Base-by-base conservation (phyloP, 306 rosid species). In the Vicia faba region DNA sequence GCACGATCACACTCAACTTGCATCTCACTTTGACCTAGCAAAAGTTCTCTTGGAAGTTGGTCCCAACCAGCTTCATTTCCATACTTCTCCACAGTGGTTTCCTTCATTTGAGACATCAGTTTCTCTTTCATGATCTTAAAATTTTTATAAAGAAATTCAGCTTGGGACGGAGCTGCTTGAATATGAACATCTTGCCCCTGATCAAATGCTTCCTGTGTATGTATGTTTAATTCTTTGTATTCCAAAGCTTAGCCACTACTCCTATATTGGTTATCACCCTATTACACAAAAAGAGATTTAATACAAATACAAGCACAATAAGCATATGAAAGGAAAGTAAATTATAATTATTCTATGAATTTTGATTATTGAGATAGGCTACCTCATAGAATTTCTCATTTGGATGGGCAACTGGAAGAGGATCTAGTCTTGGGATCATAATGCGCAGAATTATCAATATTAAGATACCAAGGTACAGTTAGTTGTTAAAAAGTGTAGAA, bases 161-260 rank as follows among this genome's bases (percentile, higher is more conserved):
- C 75, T 60, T 87, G 85, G 19, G 89, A 87, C 11, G 87, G 92
- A 78, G 87, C 89, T 43, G 84, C 84, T 64, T 82, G 93, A 83
- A 79, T 70, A 72, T 82, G 89, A 43, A 87, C 79, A 69, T 87
- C 87, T 78, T 86, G 87, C 18, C 89, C 75, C 40, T 71, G 60
- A 5, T 71, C 75, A 60, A 60, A 71, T 33, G 61, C 68, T 60
- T 71, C 68, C 41, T 29, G 36, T 46, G 75, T 68, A 60, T 60
- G 50, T 50, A 35, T 71, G 40, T 71, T 71, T 15, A 71, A 19
- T 10, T 71, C 75, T 68, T 60, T 60, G 60, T 60, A 60, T 48
- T 71, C 68, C 26, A 48, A 46, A 19, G 75, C 75, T 71, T 71
- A 68, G 3, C 75, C 75, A 60, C 75, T 71, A 71, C 60, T 71